Conservation (phyloP, 352 stramenopile species). For the Aphanomyces invadans region DNA sequence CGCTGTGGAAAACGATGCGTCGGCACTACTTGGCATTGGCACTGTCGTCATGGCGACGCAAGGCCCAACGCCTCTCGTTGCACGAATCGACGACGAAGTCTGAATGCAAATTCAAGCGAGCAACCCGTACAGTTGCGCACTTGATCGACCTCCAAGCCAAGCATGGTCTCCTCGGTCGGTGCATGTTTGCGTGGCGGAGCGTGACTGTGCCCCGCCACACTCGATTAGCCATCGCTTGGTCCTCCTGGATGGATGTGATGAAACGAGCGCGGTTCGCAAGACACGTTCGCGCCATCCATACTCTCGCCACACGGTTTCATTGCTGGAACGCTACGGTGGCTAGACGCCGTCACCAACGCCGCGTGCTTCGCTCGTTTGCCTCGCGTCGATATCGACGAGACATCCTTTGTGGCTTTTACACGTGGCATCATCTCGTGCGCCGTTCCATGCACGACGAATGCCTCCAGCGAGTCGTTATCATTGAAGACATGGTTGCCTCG, state of each 20-base stretch:
- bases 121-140: not conserved
- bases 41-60: not conserved
- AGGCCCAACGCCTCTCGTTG: not conserved
- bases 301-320: conserved; percentile 2
- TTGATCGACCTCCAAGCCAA: not conserved
- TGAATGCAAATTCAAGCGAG: not conserved
- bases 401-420: conserved; percentile 1
- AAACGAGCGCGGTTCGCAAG: not conserved
- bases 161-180: not conserved
- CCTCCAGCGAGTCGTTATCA: conserved; percentile 18
- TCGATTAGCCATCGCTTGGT: not conserved
- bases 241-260: not conserved
- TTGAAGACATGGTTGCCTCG: conserved; percentile 15
- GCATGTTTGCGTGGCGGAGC: not conserved
- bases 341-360: not conserved
- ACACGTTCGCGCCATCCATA: not conserved
- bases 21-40: not conserved
- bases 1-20: not conserved
- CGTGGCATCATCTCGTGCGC: not conserved
- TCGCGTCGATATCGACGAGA: not conserved
- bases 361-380: not conserved
- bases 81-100: not conserved
- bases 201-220: not conserved
- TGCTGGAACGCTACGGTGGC: not conserved
- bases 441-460: conserved; percentile 15